Evolutionary conservation across 2,329 filamentous ascomycete species (phyloP), one percentile per base, ranked within the genome.

Genomic region (Fusarium newnesense): DNA sequence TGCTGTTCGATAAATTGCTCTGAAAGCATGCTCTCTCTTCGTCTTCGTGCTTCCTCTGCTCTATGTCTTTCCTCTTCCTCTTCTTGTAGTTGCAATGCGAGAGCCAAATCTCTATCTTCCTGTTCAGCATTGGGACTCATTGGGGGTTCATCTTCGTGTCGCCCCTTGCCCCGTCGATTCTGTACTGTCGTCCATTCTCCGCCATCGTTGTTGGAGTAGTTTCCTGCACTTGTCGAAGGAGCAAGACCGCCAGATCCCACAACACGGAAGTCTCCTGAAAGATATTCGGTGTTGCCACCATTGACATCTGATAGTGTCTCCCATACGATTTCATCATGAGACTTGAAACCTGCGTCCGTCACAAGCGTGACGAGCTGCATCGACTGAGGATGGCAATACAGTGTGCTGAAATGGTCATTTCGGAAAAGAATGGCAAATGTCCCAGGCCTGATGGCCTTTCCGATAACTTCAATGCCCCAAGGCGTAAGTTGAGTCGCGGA

Each of bases 401-500:
- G 82, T 0, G 96, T 98, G 46, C 94, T 95, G 79, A 99, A 99
- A 80, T 99, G 96, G 79, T 99, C 96, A 77, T 99, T 99, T 32
- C 96, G 90, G 84, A 99, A 99, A 4, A 99, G 83, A 56, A 99
- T 98, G 1, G 94, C 94, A 70, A 98, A 90, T 3, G 93, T 90
- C 4, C 95, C 96, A 2, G 94, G 92, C 18, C 88, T 84, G 64
- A 98, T 87, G 10, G 88, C 91, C 57, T 90, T 89, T 2, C 87
- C 88, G 43, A 98, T 91, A 3, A 93, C 89, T 43, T 93, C 88
- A 5, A 99, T 86, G 0, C 96, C 96, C 81, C 92, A 93, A 0
- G 89, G 85, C 0, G 96, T 98, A 28, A 99, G 85, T 77, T 99
- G 96, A 1, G 96, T 98, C 1, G 94, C 92, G 69, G 94, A 95